Evolutionary conservation across 2,329 filamentous ascomycete species (phyloP).

Genomic region (Amphichorda felina): DNA sequence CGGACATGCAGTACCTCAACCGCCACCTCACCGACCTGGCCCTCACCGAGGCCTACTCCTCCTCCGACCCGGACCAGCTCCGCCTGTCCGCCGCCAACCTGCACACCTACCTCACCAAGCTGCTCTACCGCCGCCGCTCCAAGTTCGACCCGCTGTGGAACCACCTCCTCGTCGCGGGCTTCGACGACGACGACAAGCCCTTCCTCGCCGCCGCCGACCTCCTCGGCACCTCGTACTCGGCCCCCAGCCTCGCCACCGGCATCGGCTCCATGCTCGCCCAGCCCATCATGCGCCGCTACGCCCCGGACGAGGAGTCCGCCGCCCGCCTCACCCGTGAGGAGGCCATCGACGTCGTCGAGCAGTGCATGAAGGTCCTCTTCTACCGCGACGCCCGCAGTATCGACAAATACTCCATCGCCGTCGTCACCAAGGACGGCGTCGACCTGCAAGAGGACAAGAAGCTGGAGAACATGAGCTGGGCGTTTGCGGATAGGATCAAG

Average conservation of each 20-base stretch:
- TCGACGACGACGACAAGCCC: slow-evolving; percentile 67
- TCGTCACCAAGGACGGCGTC: slow-evolving; percentile 82
- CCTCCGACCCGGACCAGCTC: slow-evolving; percentile 12
- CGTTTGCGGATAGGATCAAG: slow-evolving; percentile 87
- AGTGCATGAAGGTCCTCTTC: slow-evolving; percentile 97
- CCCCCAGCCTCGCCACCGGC: slow-evolving; percentile 82
- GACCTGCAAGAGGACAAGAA: slow-evolving; percentile 75
- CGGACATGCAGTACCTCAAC: slow-evolving; percentile 98
- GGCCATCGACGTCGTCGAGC: slow-evolving; percentile 70
- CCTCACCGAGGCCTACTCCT: slow-evolving; percentile 76
- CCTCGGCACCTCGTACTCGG: slow-evolving; percentile 81
- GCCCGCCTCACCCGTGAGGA: slow-evolving; percentile 61
- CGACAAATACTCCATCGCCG: slow-evolving; percentile 82
- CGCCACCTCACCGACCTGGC: slow-evolving; percentile 77
- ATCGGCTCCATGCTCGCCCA: slow-evolving; percentile 89
- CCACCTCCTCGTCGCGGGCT: slow-evolving; percentile 78
- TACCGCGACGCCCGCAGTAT: slow-evolving; percentile 92
- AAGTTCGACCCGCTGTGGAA: slow-evolving; percentile 99
- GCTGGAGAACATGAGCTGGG: slow-evolving; percentile 95
- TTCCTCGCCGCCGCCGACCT: slow-evolving; percentile 90
- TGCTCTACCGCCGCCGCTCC: slow-evolving; percentile 88
- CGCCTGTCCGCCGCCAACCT: slow-evolving; percentile 82
- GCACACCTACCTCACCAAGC: slow-evolving; percentile 91
- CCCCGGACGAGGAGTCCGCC: slow-evolving; percentile 73
- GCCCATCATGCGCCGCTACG: slow-evolving; percentile 74